Evolutionary conservation across 106 monocot species (phyloP), one percentile per base, ranked within the genome.

Genomic region (Iris macrosiphon): DNA sequence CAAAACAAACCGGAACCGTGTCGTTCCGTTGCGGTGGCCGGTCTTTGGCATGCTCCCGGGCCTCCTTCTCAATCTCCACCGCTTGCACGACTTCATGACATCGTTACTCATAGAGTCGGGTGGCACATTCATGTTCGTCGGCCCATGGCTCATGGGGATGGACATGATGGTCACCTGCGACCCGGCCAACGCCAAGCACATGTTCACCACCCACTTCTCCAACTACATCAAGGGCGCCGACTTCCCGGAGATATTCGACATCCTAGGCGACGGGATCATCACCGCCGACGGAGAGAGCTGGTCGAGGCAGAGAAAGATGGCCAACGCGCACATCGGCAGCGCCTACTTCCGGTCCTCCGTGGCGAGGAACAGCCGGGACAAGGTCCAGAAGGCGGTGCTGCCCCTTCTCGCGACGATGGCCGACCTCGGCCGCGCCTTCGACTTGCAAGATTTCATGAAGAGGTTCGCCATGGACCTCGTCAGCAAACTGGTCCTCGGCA

Each of bases 261-360:
- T 40, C 10, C 57, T 57, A 7, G 57, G 57, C 2, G 24, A 26
- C 19, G 57, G 57, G 8, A 57, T 57, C 57, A 19, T 26, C 39
- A 10, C 21, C 20, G 35, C 40, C 3, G 57, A 57, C 39, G 38
- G 25, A n/a, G 57, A 57, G 24, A 5, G 4, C 2, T 57, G 57
- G 57, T 6, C 19, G 39, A 24, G 14, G 12, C 57, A 57, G 39
- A 38, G 57, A 4, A 30, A 23, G 11, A 40, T 13, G 23, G 40
- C 24, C 6, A 23, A 39, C 15, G 21, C 38, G 3, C 24, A 40
- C 25, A 24, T 57, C 1, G 10, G 24, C 10, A 21, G 22, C 24
- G 14, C 13, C 13, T 40, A 15, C 24, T 57, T 57, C 40, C 20
- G 24, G 24, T 9, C 24, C 2, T 57, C 31, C 14, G 15, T 26